Conservation (phyloP, 2,329 filamentous ascomycete genomes). For the Diplocarpon mali region DNA sequence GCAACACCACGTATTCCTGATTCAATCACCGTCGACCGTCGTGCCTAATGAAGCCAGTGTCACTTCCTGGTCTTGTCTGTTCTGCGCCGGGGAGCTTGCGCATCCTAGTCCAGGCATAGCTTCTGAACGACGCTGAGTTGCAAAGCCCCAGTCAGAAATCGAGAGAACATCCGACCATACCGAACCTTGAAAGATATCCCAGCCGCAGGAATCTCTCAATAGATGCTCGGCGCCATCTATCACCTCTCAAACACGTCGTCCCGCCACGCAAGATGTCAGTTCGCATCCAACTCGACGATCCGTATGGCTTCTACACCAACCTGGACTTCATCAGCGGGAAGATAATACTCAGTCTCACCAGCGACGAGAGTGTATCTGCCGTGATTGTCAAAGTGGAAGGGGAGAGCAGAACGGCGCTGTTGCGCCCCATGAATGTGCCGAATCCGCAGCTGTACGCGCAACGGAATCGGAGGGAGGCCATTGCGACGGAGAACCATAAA, state of each 20-base stretch:
- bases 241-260: neutral
- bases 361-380: constrained; percentile 58
- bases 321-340: constrained; percentile 61
- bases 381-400: constrained; percentile 78
- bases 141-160: constrained; percentile 1
- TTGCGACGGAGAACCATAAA: constrained; percentile 53
- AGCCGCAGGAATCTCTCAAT: neutral
- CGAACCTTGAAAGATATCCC: too few relatives aligned
- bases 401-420: constrained; percentile 54
- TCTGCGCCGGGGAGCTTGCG: constrained; percentile 7
- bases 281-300: constrained; percentile 53
- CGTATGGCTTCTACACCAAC: constrained; percentile 67
- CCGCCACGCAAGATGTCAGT: constrained; percentile 44
- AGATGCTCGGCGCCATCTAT: constrained; percentile 1
- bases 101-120: neutral
- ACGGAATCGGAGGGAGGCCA: constrained; percentile 15
- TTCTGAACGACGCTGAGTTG: constrained; percentile 11
- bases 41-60: neutral
- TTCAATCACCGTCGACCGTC: too few relatives aligned
- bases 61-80: neutral
- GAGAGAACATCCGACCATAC: neutral
- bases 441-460: constrained; percentile 10
- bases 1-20: too few relatives aligned
- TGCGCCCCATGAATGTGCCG: constrained; percentile 15
- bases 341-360: constrained; percentile 45